Evolutionary conservation across 805 yeast species (phyloP), one percentile per base, ranked within the genome.

Genomic region (Metschnikowia gelsemii): DNA sequence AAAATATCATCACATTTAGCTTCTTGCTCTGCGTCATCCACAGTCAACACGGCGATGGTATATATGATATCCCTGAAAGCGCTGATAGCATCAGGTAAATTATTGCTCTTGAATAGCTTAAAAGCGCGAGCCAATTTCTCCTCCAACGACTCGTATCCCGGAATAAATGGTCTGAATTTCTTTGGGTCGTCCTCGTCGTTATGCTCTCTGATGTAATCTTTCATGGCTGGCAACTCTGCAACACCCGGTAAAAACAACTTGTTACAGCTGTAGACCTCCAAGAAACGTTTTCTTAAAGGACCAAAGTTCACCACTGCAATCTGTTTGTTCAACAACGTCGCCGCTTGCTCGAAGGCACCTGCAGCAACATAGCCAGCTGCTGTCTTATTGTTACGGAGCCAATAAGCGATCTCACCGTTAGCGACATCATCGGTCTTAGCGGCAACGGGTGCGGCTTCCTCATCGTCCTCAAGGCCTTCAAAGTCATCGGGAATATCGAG

Each of bases 311-410:
- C 82, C 38, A 87, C 78, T 55, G 97, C 99, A 32, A 83, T 73
- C 65, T 95, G 99, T 57, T 91, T 84, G 70, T 84, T 81, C 56
- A 93, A 76, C 59, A 95, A 78, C 56, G 89, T 95, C 28, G 96
- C 93, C 27, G 98, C 99, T 40, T 91, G 85, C 52, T 89, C 97
- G 61, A 91, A 91, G 4, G 95, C 86, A 55, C 99, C 99, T 2
- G 96, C 89, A 2, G 99, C 97, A 56, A 84, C 89, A 55, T 88
- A 87, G 20, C 87, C 88, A 22, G 96, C 97, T 4, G 97, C 88
- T 42, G 90, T 77, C 49, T 84, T 85, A 13, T 96, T 86, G 64
- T 85, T 87, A 51, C 91, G 84, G 22, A 87, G 76, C 99, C 99
- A 95, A 44, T 65, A 64, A 3, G 82, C 82, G 23, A 80, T 65